Conservation (phyloP, 306 rosid genomes). For the Cotoneaster glaucophyllus region DNA sequence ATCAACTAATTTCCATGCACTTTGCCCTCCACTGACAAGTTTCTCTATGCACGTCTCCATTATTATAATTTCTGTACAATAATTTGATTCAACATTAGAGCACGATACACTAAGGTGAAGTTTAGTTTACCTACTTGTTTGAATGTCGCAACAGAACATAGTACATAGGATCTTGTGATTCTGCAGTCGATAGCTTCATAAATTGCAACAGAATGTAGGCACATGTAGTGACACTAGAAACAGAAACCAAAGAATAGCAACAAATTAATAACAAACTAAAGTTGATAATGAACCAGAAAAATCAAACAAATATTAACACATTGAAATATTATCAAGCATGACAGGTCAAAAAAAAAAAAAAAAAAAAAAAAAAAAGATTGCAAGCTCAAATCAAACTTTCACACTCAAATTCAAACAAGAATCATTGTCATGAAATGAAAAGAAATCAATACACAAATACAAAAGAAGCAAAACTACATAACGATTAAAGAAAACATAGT, state of each 20-base stretch:
- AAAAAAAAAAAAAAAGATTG: not conserved
- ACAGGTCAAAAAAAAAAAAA: not conserved
- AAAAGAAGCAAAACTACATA: not conserved
- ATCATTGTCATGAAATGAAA: not conserved
- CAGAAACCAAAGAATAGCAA: slow-evolving; percentile 9
- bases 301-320: not conserved
- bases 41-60: not conserved
- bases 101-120: not conserved
- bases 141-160: slow-evolving; percentile 54
- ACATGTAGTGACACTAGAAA: slow-evolving; percentile 55
- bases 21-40: not conserved
- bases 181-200: slow-evolving; percentile 62
- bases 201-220: slow-evolving; percentile 61
- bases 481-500: not conserved
- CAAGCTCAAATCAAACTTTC: slow-evolving; percentile 7
- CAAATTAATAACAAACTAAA: slow-evolving; percentile 7
- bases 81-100: not conserved
- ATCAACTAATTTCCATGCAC: not conserved
- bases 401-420: slow-evolving; percentile 1
- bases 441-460: not conserved
- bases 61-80: not conserved
- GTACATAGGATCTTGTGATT: slow-evolving; percentile 59
- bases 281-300: not conserved
- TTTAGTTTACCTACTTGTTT: slow-evolving; percentile 44
- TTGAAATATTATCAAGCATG: not conserved